Conservation (phyloP, 2,329 filamentous ascomycete genomes). For the Penicillium vulpinum region DNA sequence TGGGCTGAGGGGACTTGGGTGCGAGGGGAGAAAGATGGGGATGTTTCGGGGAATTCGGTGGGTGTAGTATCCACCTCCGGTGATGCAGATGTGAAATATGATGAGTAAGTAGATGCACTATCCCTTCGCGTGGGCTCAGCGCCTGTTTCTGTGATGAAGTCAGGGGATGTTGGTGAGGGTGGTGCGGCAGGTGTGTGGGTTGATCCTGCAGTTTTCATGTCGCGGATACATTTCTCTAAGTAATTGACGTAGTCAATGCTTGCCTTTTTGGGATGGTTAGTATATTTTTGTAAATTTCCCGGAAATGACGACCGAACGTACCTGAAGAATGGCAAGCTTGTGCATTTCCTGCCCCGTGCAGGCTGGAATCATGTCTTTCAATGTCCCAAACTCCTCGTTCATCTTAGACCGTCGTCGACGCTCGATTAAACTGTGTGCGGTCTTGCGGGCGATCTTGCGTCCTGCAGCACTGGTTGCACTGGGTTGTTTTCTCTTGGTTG, state of each 20-base stretch:
- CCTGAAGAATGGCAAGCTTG: constrained; percentile 92
- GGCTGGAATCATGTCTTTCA: constrained; percentile 94
- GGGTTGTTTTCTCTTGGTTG: constrained; percentile 72
- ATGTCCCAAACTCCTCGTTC: constrained; percentile 94
- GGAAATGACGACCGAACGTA: constrained; percentile 45
- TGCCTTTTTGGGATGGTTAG: constrained; percentile 61
- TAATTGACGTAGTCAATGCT: constrained; percentile 97
- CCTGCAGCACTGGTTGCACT: constrained; percentile 77
- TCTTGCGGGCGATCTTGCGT: constrained; percentile 94
- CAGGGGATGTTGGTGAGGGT: constrained; percentile 39
- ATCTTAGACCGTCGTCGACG: constrained; percentile 88
- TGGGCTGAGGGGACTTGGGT: constrained; percentile 27
- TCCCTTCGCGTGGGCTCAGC: constrained; percentile 11
- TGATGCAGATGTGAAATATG: constrained; percentile 38
- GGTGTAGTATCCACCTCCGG: constrained; percentile 34
- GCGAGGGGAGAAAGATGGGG: constrained; percentile 36
- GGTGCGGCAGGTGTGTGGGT: constrained; percentile 23
- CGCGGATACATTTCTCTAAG: constrained; percentile 80
- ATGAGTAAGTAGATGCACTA: constrained; percentile 28
- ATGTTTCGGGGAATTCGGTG: constrained; percentile 26
- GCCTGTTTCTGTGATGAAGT: constrained; percentile 28
- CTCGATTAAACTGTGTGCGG: constrained; percentile 93
- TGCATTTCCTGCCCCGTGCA: constrained; percentile 96
- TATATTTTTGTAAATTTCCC: constrained; percentile 3
- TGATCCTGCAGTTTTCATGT: constrained; percentile 64